A percentile compares a stretch with the other conserved stretches of the same genome.
Evolutionary conservation across 78 protist genomes (phyloP).

Genomic region (slime mould (Dictyostelium discoideum)): DNA sequence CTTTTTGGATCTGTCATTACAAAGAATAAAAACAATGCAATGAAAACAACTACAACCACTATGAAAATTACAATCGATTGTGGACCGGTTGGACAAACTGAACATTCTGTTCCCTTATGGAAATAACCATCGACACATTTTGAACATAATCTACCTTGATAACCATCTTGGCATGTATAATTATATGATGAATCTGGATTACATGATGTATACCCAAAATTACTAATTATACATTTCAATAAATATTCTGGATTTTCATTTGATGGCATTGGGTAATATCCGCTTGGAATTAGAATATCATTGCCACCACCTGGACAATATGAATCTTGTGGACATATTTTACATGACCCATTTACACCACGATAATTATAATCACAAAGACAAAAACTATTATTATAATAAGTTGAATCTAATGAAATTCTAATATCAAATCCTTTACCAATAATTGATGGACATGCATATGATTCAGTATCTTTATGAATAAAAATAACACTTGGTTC

Average conservation of each 20-base stretch:
- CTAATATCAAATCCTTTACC: slow-evolving; percentile 35
- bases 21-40: slow-evolving; percentile 23
- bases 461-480: slow-evolving; percentile 2
- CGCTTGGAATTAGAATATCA: slow-evolving; percentile 26
- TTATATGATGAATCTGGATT: slow-evolving; percentile 21
- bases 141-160: slow-evolving; percentile 49
- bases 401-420: slow-evolving; percentile 37
- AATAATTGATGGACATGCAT: slow-evolving; percentile 56
- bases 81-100: slow-evolving; percentile 36
- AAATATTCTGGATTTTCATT: slow-evolving; percentile 19
- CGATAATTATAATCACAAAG: slow-evolving; percentile 12
- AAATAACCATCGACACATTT: slow-evolving; percentile 36
- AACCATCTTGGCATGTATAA: slow-evolving; percentile 24
- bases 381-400: slow-evolving; percentile 37
- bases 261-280: slow-evolving; percentile 40
- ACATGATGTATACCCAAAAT: slow-evolving; percentile 68
- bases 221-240: background rate
- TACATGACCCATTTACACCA: slow-evolving; percentile 53
- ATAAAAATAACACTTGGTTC: background rate
- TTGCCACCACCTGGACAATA: slow-evolving; percentile 57
- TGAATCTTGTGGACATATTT: slow-evolving; percentile 20
- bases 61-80: slow-evolving; percentile 31
- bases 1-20: slow-evolving; percentile 66
- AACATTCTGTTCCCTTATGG: slow-evolving; percentile 28
- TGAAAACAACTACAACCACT: slow-evolving; percentile 22